Percentiles rank a stretch among this genome's conserved stretches.
Conservation (phyloP, 2,329 filamentous ascomycete species). For the Diaporthe amygdali region DNA sequence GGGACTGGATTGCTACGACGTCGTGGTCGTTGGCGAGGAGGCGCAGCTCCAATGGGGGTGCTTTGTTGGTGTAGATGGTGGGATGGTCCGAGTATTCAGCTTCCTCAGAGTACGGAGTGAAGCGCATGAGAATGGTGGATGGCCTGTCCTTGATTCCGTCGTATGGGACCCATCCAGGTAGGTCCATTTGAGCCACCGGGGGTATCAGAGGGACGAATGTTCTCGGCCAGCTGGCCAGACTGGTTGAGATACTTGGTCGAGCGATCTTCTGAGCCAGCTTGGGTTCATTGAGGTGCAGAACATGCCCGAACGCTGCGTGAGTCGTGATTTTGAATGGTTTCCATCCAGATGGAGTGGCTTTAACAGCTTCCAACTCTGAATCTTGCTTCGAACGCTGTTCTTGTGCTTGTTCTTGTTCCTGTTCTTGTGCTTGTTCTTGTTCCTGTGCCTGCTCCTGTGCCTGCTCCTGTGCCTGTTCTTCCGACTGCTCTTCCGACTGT, state of each 20-base stretch:
- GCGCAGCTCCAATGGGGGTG: slow-evolving; percentile 43
- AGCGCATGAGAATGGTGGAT: slow-evolving; percentile 50
- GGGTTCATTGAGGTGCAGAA: slow-evolving; percentile 44
- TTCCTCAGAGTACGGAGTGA: slow-evolving; percentile 41
- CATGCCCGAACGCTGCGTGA: slow-evolving; percentile 55
- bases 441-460: no score
- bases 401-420: background rate
- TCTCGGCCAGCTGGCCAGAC: slow-evolving; percentile 31
- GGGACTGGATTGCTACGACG: slow-evolving; percentile 36
- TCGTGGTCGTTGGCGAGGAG: slow-evolving; percentile 36
- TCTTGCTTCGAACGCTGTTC: background rate
- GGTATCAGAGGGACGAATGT: slow-evolving; percentile 52
- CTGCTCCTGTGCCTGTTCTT: no score
- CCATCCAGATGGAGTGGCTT: slow-evolving; percentile 23
- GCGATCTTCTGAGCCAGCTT: slow-evolving; percentile 27
- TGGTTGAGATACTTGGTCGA: slow-evolving; percentile 20
- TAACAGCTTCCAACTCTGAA: background rate
- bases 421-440: background rate
- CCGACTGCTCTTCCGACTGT: no score
- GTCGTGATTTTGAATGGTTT: slow-evolving; percentile 21
- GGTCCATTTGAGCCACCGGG: slow-evolving; percentile 50
- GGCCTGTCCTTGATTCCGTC: slow-evolving; percentile 29
- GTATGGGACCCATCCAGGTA: slow-evolving; percentile 38
- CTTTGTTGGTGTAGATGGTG: slow-evolving; percentile 18
- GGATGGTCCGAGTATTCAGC: background rate